Evolutionary conservation across 768 basidiomycete species (phyloP), one percentile per base, ranked within the genome.

Genomic region (Mycena chlorophos): DNA sequence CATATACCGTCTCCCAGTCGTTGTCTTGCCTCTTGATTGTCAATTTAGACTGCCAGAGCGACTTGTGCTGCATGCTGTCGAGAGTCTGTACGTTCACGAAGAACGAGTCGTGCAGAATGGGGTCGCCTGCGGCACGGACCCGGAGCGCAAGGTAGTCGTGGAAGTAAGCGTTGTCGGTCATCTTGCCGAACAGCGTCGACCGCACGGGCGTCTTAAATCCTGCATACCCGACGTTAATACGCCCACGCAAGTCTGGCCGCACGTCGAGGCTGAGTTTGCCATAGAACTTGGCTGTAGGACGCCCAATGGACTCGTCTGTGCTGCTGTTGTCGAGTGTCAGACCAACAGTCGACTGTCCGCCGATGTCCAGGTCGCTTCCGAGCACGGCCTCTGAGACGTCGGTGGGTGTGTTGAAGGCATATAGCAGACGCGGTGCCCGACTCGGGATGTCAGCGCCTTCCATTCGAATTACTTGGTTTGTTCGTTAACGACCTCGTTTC

Each of bases 41-140:
- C n/a, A 98, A 76, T 29, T 91, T 82, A 63, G 98, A 94, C 67
- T 97, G 96, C 87, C 91, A 98, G n/a, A 98, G 75, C 68, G 96
- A 93, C 31, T 85, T 88, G 6, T 52, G 46, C 48, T 85, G 81
- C 47, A 90, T 77, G 40, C 84, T 79, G 1, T 90, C 89, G 49
- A 93, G 89, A 2, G 94, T 96, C 69, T 97, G 94, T 43, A 98
- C 74, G 71, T 98, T 98, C 46, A 93, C 88, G 62, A 89, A 95
- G 77, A 94, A 98, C n/a, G 90, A 86, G 61, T 84, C 84, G 58
- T 85, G 83, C 38, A 89, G 89, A 37, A 82, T 78, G 20, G 86
- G 84, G 60, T 91, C 84, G 2, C 94, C 95, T 23, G 81, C 81
- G 56, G 87, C 82, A 16, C 91, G 86, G 12, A 97, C 73, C 3